Percentiles rank a stretch among this genome's conserved stretches.
These are phyloP conservation scores for Amylocarpus encephaloides DNA, from an alignment of 2,329 filamentous ascomycete species.

Conservation along the genomic window DNA sequence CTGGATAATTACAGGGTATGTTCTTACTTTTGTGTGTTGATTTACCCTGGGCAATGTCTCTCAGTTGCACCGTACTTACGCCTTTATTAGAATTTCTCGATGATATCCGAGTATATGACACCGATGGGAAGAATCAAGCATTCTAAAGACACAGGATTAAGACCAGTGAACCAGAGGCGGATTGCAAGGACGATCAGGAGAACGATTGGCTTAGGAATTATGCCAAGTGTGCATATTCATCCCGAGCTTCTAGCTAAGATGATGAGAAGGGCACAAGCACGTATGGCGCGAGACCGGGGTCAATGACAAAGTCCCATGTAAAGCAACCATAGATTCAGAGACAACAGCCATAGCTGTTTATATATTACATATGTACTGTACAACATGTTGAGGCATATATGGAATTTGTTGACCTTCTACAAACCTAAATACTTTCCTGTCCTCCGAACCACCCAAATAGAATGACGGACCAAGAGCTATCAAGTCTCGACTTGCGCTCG, in stretches of 20 bases:
- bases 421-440: no score
- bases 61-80: neutral
- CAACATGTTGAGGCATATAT: neutral
- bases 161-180: constrained; percentile 85
- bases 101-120: constrained; percentile 85
- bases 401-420: neutral
- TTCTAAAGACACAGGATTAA: constrained; percentile 67
- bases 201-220: constrained; percentile 81
- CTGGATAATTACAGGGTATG: constrained; percentile 79
- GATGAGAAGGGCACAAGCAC: neutral
- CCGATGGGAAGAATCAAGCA: constrained; percentile 79
- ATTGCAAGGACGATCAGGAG: constrained; percentile 89
- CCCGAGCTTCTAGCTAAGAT: constrained; percentile 61
- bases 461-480: no score
- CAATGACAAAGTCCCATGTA: no score
- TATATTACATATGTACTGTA: constrained; percentile 8
- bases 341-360: neutral
- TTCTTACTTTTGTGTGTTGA: constrained; percentile 8
- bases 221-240: constrained; percentile 86
- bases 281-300: no score
- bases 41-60: neutral
- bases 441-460: neutral
- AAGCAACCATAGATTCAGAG: neutral
- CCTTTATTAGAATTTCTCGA: constrained; percentile 75
- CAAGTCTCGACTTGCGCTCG: no score